Conservation (phyloP, 768 basidiomycete genomes). For the Candolleomyces eurysporus region DNA sequence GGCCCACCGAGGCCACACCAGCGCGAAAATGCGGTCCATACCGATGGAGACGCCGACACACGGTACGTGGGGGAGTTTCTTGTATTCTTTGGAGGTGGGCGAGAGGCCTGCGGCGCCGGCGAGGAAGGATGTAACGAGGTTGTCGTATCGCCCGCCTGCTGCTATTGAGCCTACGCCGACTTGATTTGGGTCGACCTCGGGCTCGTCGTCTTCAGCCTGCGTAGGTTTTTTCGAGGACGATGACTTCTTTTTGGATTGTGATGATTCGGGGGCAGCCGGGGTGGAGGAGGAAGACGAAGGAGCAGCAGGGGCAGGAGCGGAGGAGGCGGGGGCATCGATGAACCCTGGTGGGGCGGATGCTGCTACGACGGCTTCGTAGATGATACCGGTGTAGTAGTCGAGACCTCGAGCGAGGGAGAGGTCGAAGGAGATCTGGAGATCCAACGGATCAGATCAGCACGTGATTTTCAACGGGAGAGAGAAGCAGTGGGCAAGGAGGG, state of each 20-base stretch:
- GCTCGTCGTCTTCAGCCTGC: constrained; percentile 51
- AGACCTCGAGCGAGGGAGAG: constrained; percentile 95
- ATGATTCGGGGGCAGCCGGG: constrained; percentile 22
- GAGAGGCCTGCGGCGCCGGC: constrained; percentile 68
- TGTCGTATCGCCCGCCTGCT: constrained; percentile 97
- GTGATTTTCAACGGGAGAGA: no score
- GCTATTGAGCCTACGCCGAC: constrained; percentile 99
- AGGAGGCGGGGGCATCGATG: constrained; percentile 49
- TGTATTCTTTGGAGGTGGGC: constrained; percentile 40
- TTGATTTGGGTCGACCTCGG: constrained; percentile 88
- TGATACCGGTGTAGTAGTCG: constrained; percentile 98
- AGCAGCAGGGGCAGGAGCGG: constrained; percentile 32
- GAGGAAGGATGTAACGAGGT: constrained; percentile 90
- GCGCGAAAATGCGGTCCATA: constrained; percentile 88
- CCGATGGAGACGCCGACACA: constrained; percentile 94
- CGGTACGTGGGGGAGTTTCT: constrained; percentile 64
- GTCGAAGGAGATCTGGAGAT: constrained; percentile 86
- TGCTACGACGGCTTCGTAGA: constrained; percentile 94
- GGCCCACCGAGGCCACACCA: constrained; percentile 85
- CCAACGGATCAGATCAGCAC: background rate
- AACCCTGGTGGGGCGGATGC: constrained; percentile 91
- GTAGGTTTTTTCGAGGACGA: constrained; percentile 44
- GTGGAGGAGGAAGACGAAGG: constrained; percentile 21
- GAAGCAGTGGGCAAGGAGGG: no score
- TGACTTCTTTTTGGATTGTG: constrained; percentile 16